Evolutionary conservation across 176 grass and related monocot genomes (phyloP).

Genomic region (Paspalum vaginatum): DNA sequence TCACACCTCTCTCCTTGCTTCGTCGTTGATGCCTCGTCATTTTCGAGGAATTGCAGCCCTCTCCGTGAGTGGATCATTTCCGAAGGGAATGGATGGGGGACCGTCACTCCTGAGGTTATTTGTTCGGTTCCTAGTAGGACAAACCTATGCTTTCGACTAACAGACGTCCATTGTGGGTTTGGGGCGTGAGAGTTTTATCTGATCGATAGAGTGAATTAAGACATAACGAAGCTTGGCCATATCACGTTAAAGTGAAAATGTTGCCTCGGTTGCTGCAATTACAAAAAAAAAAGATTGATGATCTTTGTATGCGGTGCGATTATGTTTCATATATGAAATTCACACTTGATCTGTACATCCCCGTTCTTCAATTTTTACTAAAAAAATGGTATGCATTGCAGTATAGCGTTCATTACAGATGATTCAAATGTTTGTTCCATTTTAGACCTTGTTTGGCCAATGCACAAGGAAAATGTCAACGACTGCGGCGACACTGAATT

Average conservation of each 20-base stretch:
- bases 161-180: neutral
- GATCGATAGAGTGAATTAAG: constrained; percentile 5
- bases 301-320: neutral
- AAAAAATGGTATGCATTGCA: neutral
- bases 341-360: neutral
- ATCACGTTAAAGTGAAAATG: neutral
- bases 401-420: neutral
- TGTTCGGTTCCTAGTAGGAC: neutral
- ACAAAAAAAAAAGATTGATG: neutral
- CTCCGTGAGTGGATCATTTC: neutral
- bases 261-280: neutral
- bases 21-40: neutral
- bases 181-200: neutral
- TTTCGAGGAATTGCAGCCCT: neutral
- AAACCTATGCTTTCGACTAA: constrained; percentile 23
- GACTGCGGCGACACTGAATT: constrained; percentile 51
- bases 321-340: neutral
- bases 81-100: neutral
- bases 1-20: neutral
- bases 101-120: no score
- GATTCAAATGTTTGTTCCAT: neutral
- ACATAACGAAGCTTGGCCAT: neutral
- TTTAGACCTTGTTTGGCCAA: constrained; percentile 49
- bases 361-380: neutral
- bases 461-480: constrained; percentile 72